Evolutionary conservation across 768 basidiomycete genomes (phyloP).

Genomic region (Rossbeevera mucosa): DNA sequence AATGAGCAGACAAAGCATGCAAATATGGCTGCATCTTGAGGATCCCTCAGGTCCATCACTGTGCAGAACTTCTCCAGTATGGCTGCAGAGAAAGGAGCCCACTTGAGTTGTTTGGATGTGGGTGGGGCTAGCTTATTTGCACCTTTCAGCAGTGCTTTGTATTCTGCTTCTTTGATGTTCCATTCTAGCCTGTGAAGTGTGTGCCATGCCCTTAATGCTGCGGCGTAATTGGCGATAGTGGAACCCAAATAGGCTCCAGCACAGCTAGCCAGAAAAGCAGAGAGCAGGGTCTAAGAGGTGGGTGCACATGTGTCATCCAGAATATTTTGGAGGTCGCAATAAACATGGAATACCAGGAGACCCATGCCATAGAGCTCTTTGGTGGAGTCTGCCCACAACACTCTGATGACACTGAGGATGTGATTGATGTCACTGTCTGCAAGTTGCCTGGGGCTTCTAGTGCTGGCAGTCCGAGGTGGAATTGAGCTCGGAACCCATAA

Average conservation of each 20-base stretch:
- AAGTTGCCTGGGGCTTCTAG: no score
- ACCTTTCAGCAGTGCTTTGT: neutral
- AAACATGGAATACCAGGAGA: neutral
- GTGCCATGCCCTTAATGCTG: neutral
- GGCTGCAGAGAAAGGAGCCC: neutral
- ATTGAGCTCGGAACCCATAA: no score
- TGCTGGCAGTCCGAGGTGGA: no score
- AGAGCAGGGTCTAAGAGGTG: neutral
- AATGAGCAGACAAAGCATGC: neutral
- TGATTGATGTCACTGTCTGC: neutral
- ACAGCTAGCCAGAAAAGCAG: neutral
- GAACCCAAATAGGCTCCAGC: neutral
- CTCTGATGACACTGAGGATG: neutral
- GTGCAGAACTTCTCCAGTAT: neutral
- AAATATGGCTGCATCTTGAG: neutral
- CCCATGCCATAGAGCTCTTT: neutral
- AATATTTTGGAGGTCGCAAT: neutral
- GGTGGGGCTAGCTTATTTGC: neutral
- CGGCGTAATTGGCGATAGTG: neutral
- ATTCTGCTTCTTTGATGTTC: neutral
- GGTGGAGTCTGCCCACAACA: neutral
- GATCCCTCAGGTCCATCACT: neutral
- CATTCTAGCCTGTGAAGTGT: neutral
- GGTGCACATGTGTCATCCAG: neutral
- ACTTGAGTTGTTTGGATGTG: neutral